A percentile compares a stretch with the other conserved stretches of the same genome.
phyloP scores from a whole-genome alignment of 108 stramenopile genomes.

The Fragilaria crotonensis region DNA sequence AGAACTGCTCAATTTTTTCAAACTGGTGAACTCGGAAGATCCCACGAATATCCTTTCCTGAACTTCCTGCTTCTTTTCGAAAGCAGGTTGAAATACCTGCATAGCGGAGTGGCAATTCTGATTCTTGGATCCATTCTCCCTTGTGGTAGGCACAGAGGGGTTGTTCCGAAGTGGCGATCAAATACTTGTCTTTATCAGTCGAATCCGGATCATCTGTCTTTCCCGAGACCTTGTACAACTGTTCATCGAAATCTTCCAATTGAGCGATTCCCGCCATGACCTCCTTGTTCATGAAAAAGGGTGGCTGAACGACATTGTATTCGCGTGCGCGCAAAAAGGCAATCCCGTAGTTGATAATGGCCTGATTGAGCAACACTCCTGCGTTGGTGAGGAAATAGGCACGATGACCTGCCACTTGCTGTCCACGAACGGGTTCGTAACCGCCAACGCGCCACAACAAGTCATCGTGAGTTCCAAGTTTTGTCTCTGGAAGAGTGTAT shows the following conservation, averaged over 20 bases:
- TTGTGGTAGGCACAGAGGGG: conserved; percentile 98
- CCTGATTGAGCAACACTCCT: conserved; percentile 96
- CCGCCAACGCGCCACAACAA: conserved; percentile 95
- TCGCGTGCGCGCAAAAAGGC: conserved; percentile 85
- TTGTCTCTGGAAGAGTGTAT: conserved; percentile 75
- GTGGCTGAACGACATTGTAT: conserved; percentile 96
- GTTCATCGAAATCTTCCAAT: conserved; percentile 99
- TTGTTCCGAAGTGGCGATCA: conserved; percentile 99
- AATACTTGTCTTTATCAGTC: conserved; percentile 89
- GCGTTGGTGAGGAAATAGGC: conserved; percentile 98
- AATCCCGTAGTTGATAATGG: conserved; percentile 97
- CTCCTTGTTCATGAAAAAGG: conserved; percentile 99
- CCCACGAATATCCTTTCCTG: conserved; percentile 98
- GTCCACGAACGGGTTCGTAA: conserved; percentile 95
- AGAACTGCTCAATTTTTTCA: conserved; percentile 99
- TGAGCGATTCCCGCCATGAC: conserved; percentile 99
- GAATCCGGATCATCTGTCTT: conserved; percentile 87
- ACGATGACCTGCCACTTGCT: conserved; percentile 92
- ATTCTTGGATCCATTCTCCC: conserved; percentile 91
- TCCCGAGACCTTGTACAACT: conserved; percentile 96
- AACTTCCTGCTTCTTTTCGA: conserved; percentile 98
- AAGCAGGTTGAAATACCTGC: conserved; percentile 99
- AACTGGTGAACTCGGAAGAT: conserved; percentile 99
- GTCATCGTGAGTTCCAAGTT: conserved; percentile 94
- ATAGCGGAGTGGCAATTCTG: conserved; percentile 78